Conservation (phyloP, 163 green algal genomes). For the Botryococcus braunii region DNA sequence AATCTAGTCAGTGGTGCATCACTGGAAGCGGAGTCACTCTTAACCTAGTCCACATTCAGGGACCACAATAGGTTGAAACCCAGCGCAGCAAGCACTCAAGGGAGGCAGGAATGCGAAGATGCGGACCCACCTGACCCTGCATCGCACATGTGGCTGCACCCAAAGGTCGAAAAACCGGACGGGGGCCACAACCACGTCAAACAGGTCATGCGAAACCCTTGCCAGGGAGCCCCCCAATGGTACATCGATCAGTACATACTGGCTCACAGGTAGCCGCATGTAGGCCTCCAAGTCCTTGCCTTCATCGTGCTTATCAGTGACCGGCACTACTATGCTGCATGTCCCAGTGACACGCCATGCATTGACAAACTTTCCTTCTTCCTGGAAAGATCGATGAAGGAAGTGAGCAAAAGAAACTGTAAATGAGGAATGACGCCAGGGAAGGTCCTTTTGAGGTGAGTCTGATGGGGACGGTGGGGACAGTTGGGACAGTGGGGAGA, state of each 20-base stretch:
- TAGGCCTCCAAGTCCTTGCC: neutral
- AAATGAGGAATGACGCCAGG: no score
- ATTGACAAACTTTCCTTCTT: no score
- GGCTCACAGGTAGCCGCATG: slow-evolving; percentile 1
- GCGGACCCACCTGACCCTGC: slow-evolving; percentile 2
- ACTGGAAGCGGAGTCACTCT: no score
- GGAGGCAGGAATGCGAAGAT: neutral
- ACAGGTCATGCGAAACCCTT: neutral
- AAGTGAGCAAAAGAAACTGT: no score
- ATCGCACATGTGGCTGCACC: slow-evolving; percentile 6
- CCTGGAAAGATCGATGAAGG: no score
- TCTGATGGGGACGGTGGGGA: no score
- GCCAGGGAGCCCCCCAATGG: slow-evolving; percentile 1
- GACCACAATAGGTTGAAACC: neutral
- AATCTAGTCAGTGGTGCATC: no score
- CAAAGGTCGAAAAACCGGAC: slow-evolving; percentile 4
- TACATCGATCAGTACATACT: slow-evolving; percentile 8
- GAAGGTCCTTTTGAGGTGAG: no score
- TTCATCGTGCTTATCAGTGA: neutral
- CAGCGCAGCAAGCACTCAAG: neutral
- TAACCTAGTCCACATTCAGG: no score
- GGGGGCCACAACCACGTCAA: slow-evolving; percentile 1
- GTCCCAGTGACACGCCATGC: no score
- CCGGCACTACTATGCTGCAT: neutral
- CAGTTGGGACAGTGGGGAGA: no score